These are phyloP conservation scores for Sclerotinia borealis DNA, from an alignment of 2,329 filamentous ascomycete genomes.

Conservation along the genomic window DNA sequence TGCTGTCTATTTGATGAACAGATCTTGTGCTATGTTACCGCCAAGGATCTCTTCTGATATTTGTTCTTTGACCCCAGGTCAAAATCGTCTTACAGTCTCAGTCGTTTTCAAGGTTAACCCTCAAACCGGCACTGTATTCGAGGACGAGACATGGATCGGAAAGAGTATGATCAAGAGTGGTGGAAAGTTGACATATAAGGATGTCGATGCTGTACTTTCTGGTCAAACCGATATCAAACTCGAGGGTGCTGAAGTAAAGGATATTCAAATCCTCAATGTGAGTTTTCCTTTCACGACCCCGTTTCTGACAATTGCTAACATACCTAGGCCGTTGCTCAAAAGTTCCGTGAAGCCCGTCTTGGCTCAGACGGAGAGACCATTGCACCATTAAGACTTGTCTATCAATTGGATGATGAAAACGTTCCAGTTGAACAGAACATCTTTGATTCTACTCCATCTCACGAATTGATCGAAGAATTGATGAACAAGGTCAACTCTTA, in stretches of 20 bases:
- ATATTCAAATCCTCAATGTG: slow-evolving; percentile 73
- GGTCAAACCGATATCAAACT: slow-evolving; percentile 58
- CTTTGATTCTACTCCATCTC: slow-evolving; percentile 82
- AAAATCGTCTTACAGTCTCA: slow-evolving; percentile 86
- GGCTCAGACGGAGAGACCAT: slow-evolving; percentile 73
- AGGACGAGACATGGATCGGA: slow-evolving; percentile 89
- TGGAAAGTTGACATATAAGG: slow-evolving; percentile 75
- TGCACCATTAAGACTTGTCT: slow-evolving; percentile 78
- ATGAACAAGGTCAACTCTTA: slow-evolving; percentile 88
- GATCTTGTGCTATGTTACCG: slow-evolving; percentile 77
- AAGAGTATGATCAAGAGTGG: slow-evolving; percentile 89
- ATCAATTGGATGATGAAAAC: slow-evolving; percentile 96
- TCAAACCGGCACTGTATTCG: slow-evolving; percentile 68
- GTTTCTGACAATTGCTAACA: slow-evolving; percentile 23
- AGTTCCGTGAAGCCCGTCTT: slow-evolving; percentile 84
- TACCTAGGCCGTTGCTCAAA: slow-evolving; percentile 66
- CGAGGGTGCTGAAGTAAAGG: slow-evolving; percentile 61
- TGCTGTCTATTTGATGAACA: slow-evolving; percentile 89
- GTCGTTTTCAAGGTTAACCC: slow-evolving; percentile 89
- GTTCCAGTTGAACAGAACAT: slow-evolving; percentile 95
- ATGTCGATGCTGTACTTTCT: slow-evolving; percentile 77
- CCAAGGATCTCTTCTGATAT: slow-evolving; percentile 78
- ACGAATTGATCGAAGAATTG: slow-evolving; percentile 92
- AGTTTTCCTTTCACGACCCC: slow-evolving; percentile 29
- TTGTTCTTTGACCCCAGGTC: slow-evolving; percentile 78